Percentiles rank a stretch among this genome's conserved stretches.
These are phyloP conservation scores for Penicillium sp. DNA, from an alignment of 2,329 filamentous ascomycete genomes.

Conservation along the genomic window DNA sequence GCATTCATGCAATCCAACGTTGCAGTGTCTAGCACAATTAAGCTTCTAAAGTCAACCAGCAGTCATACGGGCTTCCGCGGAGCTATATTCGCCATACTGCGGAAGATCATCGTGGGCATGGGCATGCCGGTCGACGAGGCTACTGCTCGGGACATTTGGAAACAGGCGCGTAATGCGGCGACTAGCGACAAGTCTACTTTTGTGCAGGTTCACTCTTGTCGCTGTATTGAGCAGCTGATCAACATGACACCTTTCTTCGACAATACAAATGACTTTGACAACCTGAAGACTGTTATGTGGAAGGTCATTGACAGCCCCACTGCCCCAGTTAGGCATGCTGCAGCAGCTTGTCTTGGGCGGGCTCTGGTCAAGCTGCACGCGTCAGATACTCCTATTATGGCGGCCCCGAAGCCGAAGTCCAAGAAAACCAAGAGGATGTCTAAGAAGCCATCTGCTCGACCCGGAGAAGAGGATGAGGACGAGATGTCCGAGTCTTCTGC, in stretches of 20 bases:
- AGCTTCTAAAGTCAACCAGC: slow-evolving; percentile 74
- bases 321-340: slow-evolving; percentile 74
- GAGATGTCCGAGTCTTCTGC: slow-evolving; percentile 68
- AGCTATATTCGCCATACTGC: slow-evolving; percentile 70
- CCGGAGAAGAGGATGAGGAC: slow-evolving; percentile 69
- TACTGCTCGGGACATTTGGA: slow-evolving; percentile 88
- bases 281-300: slow-evolving; percentile 75
- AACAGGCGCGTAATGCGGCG: slow-evolving; percentile 75
- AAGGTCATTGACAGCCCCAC: slow-evolving; percentile 81
- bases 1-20: slow-evolving; percentile 79
- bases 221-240: slow-evolving; percentile 71
- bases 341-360: slow-evolving; percentile 79
- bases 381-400: slow-evolving; percentile 53
- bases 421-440: slow-evolving; percentile 73
- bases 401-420: slow-evolving; percentile 58
- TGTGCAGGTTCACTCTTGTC: slow-evolving; percentile 74
- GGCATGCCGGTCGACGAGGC: slow-evolving; percentile 75
- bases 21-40: slow-evolving; percentile 68
- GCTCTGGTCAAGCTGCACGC: slow-evolving; percentile 80
- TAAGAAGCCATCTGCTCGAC: slow-evolving; percentile 56
- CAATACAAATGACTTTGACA: slow-evolving; percentile 86
- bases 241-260: slow-evolving; percentile 77
- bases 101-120: slow-evolving; percentile 74
- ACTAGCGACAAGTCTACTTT: slow-evolving; percentile 77
- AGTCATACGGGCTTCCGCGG: slow-evolving; percentile 80